Conservation (phyloP, 2,329 filamentous ascomycete species). For the Nothophaeocryptopus gaeumannii region DNA sequence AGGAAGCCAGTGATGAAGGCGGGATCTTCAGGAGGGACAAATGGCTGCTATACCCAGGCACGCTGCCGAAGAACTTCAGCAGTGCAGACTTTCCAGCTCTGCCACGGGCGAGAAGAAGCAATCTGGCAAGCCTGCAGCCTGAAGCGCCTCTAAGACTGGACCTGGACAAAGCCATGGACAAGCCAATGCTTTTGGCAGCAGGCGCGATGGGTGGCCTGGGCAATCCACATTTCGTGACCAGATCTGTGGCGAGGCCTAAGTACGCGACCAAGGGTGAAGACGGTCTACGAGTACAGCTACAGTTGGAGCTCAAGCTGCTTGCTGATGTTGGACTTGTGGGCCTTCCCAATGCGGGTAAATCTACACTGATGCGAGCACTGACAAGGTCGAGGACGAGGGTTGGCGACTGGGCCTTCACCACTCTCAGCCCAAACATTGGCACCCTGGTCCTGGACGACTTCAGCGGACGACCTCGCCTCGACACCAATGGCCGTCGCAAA, state of each 20-base stretch:
- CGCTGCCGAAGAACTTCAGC: constrained; percentile 67
- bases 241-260: constrained; percentile 70
- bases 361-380: constrained; percentile 80
- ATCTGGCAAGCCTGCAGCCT: constrained; percentile 66
- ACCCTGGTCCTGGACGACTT: constrained; percentile 91
- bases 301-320: constrained; percentile 90
- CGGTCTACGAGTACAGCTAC: constrained; percentile 72
- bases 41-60: constrained; percentile 83
- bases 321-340: constrained; percentile 94
- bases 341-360: constrained; percentile 93
- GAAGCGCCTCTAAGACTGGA: constrained; percentile 63
- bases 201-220: constrained; percentile 87
- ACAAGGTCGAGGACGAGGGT: constrained; percentile 86
- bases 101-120: constrained; percentile 55
- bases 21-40: constrained; percentile 55
- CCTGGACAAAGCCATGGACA: constrained; percentile 67
- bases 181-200: constrained; percentile 79
- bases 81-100: constrained; percentile 57
- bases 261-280: constrained; percentile 85
- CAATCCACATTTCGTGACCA: constrained; percentile 87
- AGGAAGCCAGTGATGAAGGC: background rate
- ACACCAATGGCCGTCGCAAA: constrained; percentile 47
- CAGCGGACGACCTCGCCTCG: constrained; percentile 65
- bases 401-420: constrained; percentile 96
- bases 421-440: constrained; percentile 89